Evolutionary conservation across 2,329 filamentous ascomycete genomes (phyloP).

Genomic region (Alternaria incomplexa): DNA sequence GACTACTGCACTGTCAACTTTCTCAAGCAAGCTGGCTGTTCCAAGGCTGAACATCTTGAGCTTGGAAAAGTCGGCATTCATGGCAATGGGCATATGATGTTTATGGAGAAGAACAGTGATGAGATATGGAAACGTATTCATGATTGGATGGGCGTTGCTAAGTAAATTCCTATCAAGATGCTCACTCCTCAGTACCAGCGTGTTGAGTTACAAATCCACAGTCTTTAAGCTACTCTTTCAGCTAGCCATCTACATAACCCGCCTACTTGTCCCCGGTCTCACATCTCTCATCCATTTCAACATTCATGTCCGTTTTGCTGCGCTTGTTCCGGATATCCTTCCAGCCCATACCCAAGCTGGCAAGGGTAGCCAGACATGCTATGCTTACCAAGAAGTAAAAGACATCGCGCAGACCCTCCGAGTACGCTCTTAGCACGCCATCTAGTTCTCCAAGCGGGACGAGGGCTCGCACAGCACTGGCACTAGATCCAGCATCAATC

Average conservation of each 20-base stretch:
- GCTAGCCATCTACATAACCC: background rate
- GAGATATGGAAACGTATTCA: constrained; percentile 1
- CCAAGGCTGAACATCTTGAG: constrained; percentile 6
- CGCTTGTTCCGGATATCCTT: constrained; percentile 28
- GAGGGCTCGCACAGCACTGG: constrained; percentile 27
- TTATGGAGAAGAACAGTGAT: constrained; percentile 4
- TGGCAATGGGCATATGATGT: constrained; percentile 5
- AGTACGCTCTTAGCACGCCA: constrained; percentile 31
- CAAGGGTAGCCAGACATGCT: constrained; percentile 12
- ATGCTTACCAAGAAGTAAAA: constrained; percentile 32
- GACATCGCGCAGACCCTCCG: constrained; percentile 28
- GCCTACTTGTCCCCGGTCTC: background rate
- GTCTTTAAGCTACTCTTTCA: background rate
- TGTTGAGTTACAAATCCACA: background rate
- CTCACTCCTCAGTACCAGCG: background rate
- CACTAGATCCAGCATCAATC: constrained; percentile 32
- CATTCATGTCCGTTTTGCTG: background rate
- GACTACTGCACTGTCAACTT: constrained; percentile 62
- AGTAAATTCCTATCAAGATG: background rate
- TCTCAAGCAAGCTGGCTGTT: constrained; percentile 51
- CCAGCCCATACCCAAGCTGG: constrained; percentile 33
- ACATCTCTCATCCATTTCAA: background rate
- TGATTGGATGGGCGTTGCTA: background rate
- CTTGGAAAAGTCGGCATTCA: constrained; percentile 8
- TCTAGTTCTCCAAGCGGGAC: constrained; percentile 20